Evolutionary conservation across 345 rosid genomes (phyloP).

Genomic region (Murraya paniculata): DNA sequence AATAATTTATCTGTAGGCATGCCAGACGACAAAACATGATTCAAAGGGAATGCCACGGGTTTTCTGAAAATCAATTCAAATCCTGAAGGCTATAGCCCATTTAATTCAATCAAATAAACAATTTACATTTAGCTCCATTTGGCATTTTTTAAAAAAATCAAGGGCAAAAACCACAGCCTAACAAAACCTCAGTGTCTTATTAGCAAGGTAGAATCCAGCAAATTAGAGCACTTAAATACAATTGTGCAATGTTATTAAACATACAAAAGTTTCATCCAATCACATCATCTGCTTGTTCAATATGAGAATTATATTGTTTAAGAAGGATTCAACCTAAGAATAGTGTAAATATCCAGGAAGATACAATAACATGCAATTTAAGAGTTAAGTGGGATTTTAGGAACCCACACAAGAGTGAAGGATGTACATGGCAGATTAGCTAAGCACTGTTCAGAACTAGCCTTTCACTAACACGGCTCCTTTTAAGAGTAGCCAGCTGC

Average conservation of each 20-base stretch:
- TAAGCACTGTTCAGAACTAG: not conserved
- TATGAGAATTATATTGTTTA: not conserved
- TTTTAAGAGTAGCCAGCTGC: not conserved
- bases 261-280: not conserved
- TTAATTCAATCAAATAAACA: not conserved
- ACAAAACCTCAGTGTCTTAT: not conserved
- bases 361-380: no score
- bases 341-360: not conserved
- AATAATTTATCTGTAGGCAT: not conserved
- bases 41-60: not conserved
- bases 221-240: not conserved
- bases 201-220: not conserved
- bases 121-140: not conserved
- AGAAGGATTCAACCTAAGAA: not conserved
- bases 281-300: not conserved
- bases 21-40: not conserved
- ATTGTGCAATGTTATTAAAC: not conserved
- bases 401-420: not conserved
- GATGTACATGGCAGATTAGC: not conserved
- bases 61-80: not conserved
- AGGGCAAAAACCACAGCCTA: not conserved
- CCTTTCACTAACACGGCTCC: not conserved
- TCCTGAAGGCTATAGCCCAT: not conserved
- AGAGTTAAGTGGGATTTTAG: not conserved
- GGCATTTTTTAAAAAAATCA: not conserved